Evolutionary conservation across 257 asterid genomes (phyloP).

Genomic region (Scutellaria minor): DNA sequence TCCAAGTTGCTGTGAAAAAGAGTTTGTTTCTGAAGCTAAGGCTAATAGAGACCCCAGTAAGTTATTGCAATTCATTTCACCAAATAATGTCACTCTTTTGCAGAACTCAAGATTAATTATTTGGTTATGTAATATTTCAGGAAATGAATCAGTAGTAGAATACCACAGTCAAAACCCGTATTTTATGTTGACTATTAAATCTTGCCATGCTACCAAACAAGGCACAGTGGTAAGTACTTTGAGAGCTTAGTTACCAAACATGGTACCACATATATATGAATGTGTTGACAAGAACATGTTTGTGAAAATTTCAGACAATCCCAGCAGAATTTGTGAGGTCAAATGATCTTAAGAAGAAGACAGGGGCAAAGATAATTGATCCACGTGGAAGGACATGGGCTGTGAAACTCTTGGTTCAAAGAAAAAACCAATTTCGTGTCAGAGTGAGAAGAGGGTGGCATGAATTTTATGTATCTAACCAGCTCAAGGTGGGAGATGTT

Average conservation of each 20-base stretch:
- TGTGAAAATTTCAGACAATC: slow-evolving; percentile 28
- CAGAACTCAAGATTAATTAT: too few species aligned
- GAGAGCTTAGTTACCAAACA: too few species aligned
- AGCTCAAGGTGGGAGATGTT: slow-evolving; percentile 30
- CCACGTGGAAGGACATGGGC: slow-evolving; percentile 13
- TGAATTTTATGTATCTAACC: slow-evolving; percentile 29
- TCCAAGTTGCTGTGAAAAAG: slow-evolving; percentile 24
- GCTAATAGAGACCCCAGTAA: too few species aligned
- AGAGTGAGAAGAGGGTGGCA: slow-evolving; percentile 15
- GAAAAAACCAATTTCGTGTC: not conserved
- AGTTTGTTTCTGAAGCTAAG: not conserved
- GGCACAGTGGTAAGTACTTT: not conserved
- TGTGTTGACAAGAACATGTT: too few species aligned
- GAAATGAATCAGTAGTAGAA: not conserved
- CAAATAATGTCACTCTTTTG: too few species aligned
- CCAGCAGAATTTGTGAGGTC: slow-evolving; percentile 18
- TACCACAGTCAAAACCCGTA: not conserved
- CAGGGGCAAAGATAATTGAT: not conserved
- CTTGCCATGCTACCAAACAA: not conserved
- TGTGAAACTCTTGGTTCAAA: not conserved
- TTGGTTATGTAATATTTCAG: not conserved
- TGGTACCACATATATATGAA: too few species aligned
- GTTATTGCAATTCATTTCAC: too few species aligned
- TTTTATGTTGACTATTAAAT: slow-evolving; percentile 23
- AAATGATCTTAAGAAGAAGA: not conserved